phyloP scores from a whole-genome alignment of 148 eudicot genomes.

The Dianthus caryophyllus region DNA sequence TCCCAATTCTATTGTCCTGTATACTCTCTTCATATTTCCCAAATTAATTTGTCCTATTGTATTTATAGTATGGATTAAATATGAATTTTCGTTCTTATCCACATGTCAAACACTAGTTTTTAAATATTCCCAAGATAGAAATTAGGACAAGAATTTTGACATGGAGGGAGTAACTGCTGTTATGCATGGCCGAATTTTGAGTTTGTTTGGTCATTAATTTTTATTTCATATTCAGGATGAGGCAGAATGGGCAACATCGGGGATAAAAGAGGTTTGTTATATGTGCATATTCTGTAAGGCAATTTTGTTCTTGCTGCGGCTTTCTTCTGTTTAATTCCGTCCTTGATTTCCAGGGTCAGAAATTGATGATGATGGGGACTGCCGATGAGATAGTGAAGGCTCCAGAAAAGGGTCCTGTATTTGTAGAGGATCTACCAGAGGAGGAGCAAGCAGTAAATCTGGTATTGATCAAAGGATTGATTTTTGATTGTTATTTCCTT shows the following conservation, averaged over 20 bases:
- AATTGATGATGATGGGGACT: constrained; percentile 99
- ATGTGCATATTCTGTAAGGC: constrained; percentile 18
- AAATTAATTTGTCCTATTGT: too few species aligned
- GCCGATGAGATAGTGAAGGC: constrained; percentile 97
- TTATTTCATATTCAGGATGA: constrained; percentile 60
- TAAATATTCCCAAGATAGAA: too few species aligned
- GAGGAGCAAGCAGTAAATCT: constrained; percentile 76
- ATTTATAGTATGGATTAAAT: too few species aligned
- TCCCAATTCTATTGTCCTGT: too few species aligned
- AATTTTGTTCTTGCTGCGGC: neutral
- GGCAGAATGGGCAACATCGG: constrained; percentile 82
- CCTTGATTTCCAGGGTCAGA: constrained; percentile 64
- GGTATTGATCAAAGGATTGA: constrained; percentile 40
- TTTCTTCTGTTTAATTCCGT: constrained; percentile 14
- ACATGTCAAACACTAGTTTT: too few species aligned
- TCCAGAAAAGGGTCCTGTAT: constrained; percentile 90
- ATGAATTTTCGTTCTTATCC: too few species aligned
- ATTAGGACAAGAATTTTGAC: too few species aligned
- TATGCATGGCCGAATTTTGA: neutral
- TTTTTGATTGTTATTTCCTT: neutral
- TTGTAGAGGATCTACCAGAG: constrained; percentile 94
- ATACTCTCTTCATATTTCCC: too few species aligned
- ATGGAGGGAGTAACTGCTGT: too few species aligned
- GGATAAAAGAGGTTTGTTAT: constrained; percentile 78
- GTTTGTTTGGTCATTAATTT: neutral